Conservation (phyloP, 179 eudicot species). For the Drosera spatulata region DNA sequence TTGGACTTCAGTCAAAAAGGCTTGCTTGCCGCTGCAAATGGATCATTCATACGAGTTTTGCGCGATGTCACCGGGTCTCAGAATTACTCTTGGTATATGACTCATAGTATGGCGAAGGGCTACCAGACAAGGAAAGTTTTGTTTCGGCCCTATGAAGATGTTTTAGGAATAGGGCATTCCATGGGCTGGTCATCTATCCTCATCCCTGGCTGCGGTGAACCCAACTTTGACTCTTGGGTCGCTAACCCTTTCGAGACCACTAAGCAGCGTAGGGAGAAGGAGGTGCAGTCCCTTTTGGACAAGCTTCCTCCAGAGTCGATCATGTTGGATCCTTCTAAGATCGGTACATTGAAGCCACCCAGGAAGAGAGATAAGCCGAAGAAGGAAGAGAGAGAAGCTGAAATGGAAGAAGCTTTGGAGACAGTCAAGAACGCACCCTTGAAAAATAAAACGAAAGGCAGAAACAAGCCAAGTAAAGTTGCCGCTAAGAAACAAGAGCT, state of each 20-base stretch:
- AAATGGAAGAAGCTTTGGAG: slow-evolving; percentile 65
- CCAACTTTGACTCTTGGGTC: slow-evolving; percentile 89
- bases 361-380: slow-evolving; percentile 53
- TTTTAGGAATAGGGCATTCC: slow-evolving; percentile 77
- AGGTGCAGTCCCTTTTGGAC: slow-evolving; percentile 61
- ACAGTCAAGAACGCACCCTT: slow-evolving; percentile 35
- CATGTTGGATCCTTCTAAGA: slow-evolving; percentile 79
- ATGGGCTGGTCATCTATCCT: slow-evolving; percentile 90
- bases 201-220: slow-evolving; percentile 89
- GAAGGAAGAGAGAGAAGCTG: slow-evolving; percentile 56
- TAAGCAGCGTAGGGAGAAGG: slow-evolving; percentile 84
- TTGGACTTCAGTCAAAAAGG: slow-evolving; percentile 88
- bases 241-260: slow-evolving; percentile 89
- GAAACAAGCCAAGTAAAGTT: slow-evolving; percentile 58
- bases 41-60: slow-evolving; percentile 63
- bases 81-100: slow-evolving; percentile 61
- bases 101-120: slow-evolving; percentile 79
- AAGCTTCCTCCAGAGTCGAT: slow-evolving; percentile 91
- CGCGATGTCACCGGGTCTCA: slow-evolving; percentile 43
- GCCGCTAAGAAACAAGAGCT: slow-evolving; percentile 52
- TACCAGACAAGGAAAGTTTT: slow-evolving; percentile 41
- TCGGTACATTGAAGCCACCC: slow-evolving; percentile 48
- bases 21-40: slow-evolving; percentile 54
- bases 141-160: slow-evolving; percentile 88
- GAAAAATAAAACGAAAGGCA: slow-evolving; percentile 88